phyloP scores from a whole-genome alignment of 140 eudicot genomes.

The Oenanthe javanica region DNA sequence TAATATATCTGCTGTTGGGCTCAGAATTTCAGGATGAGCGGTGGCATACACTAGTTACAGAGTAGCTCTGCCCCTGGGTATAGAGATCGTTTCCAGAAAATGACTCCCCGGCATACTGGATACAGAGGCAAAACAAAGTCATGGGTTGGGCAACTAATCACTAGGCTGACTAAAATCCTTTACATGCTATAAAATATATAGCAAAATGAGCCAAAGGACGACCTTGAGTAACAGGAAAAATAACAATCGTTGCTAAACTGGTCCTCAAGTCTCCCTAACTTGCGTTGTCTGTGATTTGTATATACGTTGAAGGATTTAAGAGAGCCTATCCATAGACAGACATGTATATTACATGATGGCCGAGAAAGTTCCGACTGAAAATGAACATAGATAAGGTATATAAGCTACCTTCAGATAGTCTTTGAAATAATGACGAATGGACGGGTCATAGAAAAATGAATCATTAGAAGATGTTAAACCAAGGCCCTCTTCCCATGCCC shows the following conservation, averaged over 20 bases:
- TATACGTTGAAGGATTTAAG: background rate
- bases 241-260: background rate
- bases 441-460: conserved; percentile 84
- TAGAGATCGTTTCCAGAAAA: no score
- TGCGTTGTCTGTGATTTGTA: background rate
- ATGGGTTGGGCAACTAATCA: background rate
- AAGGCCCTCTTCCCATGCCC: conserved; percentile 94
- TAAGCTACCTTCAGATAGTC: conserved; percentile 68
- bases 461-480: conserved; percentile 78
- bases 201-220: background rate
- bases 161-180: background rate
- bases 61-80: no score
- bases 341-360: background rate
- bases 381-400: background rate
- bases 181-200: background rate
- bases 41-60: no score
- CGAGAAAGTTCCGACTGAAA: background rate
- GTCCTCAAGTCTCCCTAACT: background rate
- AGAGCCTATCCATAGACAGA: background rate
- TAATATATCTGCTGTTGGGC: no score
- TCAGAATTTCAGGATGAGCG: no score
- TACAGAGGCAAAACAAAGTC: no score
- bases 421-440: conserved; percentile 71
- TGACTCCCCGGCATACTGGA: no score
- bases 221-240: background rate